phyloP scores from a whole-genome alignment of 345 rosid species.

The Eucalyptus grandis region DNA sequence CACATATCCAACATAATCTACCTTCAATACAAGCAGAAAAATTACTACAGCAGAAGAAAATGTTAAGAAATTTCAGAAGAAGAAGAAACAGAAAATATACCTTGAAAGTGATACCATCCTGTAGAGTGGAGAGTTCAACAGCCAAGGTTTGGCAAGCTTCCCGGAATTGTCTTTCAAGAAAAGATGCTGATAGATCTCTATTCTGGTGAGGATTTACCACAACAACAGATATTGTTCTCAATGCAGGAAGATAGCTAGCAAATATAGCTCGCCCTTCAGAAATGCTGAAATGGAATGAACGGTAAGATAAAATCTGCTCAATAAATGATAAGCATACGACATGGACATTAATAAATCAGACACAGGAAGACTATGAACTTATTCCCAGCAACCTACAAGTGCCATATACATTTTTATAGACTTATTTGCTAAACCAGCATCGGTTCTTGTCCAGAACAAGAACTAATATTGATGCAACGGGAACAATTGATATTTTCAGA shows the following conservation, averaged over 20 bases:
- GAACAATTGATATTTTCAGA: not conserved
- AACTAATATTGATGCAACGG: not conserved
- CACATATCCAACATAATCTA: slow-evolving; percentile 61
- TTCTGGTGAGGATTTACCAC: slow-evolving; percentile 62
- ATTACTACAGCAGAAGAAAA: not conserved
- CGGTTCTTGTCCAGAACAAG: not conserved
- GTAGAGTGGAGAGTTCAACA: slow-evolving; percentile 26
- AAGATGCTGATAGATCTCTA: slow-evolving; percentile 52
- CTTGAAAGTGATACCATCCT: slow-evolving; percentile 38
- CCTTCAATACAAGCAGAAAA: slow-evolving; percentile 28
- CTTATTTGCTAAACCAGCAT: not conserved
- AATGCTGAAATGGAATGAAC: slow-evolving; percentile 22
- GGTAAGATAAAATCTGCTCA: not conserved
- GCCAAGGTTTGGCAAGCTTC: slow-evolving; percentile 77
- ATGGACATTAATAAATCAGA: not conserved
- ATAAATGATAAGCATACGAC: not conserved
- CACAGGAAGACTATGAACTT: not conserved
- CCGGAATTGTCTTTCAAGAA: slow-evolving; percentile 75
- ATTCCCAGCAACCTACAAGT: not conserved
- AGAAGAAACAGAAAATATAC: slow-evolving; percentile 12
- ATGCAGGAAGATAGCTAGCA: slow-evolving; percentile 50
- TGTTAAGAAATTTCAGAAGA: not conserved
- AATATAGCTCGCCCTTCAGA: slow-evolving; percentile 71
- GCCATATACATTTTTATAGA: not conserved
- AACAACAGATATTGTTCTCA: slow-evolving; percentile 39